Base-by-base conservation (phyloP, 768 basidiomycete genomes). In the Aureoboletus auriporus region DNA sequence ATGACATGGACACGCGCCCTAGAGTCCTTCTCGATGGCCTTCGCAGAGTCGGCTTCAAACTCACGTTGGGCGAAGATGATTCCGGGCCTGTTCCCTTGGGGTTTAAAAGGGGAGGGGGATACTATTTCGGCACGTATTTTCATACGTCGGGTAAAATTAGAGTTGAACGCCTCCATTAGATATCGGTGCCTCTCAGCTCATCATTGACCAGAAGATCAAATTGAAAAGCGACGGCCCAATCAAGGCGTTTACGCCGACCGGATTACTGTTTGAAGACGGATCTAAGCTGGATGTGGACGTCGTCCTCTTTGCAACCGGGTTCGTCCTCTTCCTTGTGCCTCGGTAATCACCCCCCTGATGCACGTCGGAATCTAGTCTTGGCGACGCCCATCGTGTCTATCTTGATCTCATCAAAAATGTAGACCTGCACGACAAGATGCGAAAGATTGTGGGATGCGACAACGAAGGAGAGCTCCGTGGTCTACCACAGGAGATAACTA, bases 11-110 rank as follows among this genome's bases (percentile, higher is more conserved):
- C 11, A 16, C 23, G 29, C 35, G 5, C 20, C n/a, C 39, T 23
- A 79, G 76, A 51, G 71, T 73, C 16, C 49, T 80, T 13, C 72
- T 86, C 1, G 78, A 83, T 5, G 82, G 74, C 7, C 70, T 89
- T 12, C 65, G 72, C 33, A 71, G 71, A 49, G 70, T 69, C 3
- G 86, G 86, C 5, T 89, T 86, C 69, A 75, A 73, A 48, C 56
- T 71, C 11, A 78, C 74, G 39, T 55, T 62, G 7, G 84, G 84
- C 8, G 69, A 69, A 30, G 75, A 79, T 6, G 76, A 69, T 16
- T 68, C 75, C 1, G 84, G 85, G 0, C 71, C 79, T 50, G 48
- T 75, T 9, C 65, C 76, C 37, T 63, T 79, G 16, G 75, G 74
- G 12, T 78, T 71, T 61, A 62, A 60, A 8, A 71, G 70, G 37